phyloP scores from a whole-genome alignment of 805 yeast genomes.

The Kockiozyma suomiensis region DNA sequence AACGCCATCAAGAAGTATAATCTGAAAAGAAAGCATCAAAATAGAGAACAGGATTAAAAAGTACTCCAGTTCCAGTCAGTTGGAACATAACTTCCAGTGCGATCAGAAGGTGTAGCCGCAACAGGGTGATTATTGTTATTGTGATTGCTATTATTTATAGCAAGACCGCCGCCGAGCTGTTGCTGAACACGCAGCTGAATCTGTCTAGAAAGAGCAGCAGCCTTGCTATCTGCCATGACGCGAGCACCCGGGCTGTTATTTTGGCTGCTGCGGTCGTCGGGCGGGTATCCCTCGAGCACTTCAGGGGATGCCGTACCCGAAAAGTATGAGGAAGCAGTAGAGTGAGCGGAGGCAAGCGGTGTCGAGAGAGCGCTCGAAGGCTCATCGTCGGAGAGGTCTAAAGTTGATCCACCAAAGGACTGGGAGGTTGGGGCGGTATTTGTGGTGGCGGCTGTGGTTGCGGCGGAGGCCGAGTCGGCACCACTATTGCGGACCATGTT shows the following conservation, averaged over 20 bases:
- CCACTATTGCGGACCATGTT: conserved; percentile 26
- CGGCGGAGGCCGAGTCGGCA: no score
- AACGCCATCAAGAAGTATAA: neutral
- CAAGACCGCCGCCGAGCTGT: conserved; percentile 22
- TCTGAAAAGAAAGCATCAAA: neutral
- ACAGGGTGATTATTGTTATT: neutral
- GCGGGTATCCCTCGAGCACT: conserved; percentile 10
- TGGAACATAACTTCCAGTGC: conserved; percentile 35
- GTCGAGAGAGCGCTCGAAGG: conserved; percentile 1
- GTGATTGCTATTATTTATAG: neutral
- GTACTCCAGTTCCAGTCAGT: conserved; percentile 40
- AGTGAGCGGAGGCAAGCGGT: conserved; percentile 1
- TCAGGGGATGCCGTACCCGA: conserved; percentile 11
- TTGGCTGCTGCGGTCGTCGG: neutral
- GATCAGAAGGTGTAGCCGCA: conserved; percentile 24
- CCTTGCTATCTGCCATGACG: neutral
- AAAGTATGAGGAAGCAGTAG: neutral
- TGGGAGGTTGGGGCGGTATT: neutral
- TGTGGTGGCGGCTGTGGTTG: no score
- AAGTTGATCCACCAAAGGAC: neutral
- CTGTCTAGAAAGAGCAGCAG: conserved; percentile 16
- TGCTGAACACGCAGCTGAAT: conserved; percentile 22
- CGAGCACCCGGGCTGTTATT: neutral
- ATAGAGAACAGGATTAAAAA: conserved; percentile 27
- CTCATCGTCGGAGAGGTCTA: conserved; percentile 22